Evolutionary conservation across 1,284 basidiomycete species (phyloP), one percentile per base, ranked within the genome.

Genomic region (Melampsora americana): DNA sequence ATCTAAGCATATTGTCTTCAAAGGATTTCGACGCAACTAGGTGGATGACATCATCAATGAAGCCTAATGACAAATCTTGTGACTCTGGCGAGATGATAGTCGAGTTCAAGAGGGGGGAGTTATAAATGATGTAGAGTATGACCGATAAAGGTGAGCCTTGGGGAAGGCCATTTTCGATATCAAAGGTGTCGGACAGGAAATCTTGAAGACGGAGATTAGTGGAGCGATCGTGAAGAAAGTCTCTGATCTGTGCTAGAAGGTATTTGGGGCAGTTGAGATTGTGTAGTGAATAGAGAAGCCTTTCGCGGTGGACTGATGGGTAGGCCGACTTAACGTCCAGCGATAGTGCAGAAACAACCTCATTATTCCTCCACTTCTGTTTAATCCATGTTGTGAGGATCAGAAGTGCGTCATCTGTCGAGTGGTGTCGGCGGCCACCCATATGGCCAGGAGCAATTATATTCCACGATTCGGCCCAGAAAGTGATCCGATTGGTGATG

Each of bases 41-140:
- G 60, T 62, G 60, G 1, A 59, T 23, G 0, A 71, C 69, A 64
- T 71, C 26, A 9, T 71, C 69, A 12, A 71, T 71, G n/a, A 62
- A 71, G 0, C 69, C 69, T 18, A 71, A 1, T 5, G 69, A 61
- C 23, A 71, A 4, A 5, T 50, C 20, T 4, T 53, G 9, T 3
- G 39, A 3, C 3, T 28, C 5, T 3, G 56, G 18, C 1, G 67
- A 69, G 12, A 42, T 11, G 14, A 30, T 12, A 26, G 39, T 69
- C 9, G 42, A 28, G 26, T 9, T 67, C 5, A 69, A n/a, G 2
- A 69, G 26, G 7, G 48, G 20, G 14, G 48, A 42, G 12, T 66
- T 66, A 7, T 66, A 66, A n/a, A 66, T 35, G 6, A 66, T 66
- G 35, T 66, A 66, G 2, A 66, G 7, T 1, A 66, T 32, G 0